A percentile compares a stretch with the other conserved stretches of the same genome.
Evolutionary conservation across 768 basidiomycete genomes (phyloP).

Genomic region (Macrolepiota fuliginosa): DNA sequence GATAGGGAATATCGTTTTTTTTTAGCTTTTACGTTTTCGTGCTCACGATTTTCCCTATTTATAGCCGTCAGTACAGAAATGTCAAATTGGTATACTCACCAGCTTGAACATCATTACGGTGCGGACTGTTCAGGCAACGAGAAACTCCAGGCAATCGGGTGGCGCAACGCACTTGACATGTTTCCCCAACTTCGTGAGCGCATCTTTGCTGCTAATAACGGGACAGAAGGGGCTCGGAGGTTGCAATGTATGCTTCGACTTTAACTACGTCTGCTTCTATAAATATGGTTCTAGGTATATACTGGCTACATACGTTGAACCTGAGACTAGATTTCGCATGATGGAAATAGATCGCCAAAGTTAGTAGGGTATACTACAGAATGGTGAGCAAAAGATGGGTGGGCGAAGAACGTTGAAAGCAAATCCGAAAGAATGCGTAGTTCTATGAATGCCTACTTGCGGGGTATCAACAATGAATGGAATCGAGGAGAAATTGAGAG

Average conservation of each 20-base stretch:
- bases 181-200: constrained; percentile 34
- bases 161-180: constrained; percentile 49
- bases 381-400: neutral
- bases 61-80: constrained; percentile 58
- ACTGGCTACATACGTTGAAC: neutral
- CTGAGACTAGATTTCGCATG: neutral
- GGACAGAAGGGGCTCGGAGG: neutral
- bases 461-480: constrained; percentile 6
- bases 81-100: constrained; percentile 59
- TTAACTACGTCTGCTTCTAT: neutral
- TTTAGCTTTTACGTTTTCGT: neutral
- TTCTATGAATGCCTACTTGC: constrained; percentile 1
- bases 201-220: neutral
- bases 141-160: constrained; percentile 42
- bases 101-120: constrained; percentile 47
- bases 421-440: neutral
- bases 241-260: neutral
- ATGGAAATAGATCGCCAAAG: neutral
- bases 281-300: neutral
- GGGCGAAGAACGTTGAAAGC: neutral
- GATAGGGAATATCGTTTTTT: neutral
- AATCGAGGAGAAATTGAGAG: neutral
- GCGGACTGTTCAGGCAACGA: constrained; percentile 24
- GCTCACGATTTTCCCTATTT: neutral
- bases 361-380: constrained; percentile 1